phyloP scores from a whole-genome alignment of 1,284 basidiomycete genomes.

The Athelia psychrophila region DNA sequence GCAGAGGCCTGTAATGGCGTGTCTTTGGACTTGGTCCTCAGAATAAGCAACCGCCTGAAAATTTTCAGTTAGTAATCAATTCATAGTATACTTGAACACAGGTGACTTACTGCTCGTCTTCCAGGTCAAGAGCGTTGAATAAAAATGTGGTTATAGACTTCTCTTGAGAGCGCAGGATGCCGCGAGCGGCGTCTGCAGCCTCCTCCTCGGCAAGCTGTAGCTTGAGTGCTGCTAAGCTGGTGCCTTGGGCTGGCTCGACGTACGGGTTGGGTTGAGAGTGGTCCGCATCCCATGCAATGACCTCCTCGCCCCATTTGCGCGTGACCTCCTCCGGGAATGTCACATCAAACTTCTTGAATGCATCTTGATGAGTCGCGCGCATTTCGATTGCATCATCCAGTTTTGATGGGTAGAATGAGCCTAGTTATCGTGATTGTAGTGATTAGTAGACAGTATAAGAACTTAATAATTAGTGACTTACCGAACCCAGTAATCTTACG shows the following conservation, averaged over 20 bases:
- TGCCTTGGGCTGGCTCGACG: background rate
- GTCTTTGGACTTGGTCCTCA: background rate
- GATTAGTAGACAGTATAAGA: background rate
- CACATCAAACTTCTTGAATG: slow-evolving; percentile 3
- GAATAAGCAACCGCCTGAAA: background rate
- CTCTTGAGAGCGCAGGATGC: slow-evolving; percentile 2
- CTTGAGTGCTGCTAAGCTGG: slow-evolving; percentile 5
- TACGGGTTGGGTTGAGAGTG: slow-evolving; percentile 5
- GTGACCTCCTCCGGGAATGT: slow-evolving; percentile 1
- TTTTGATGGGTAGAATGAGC: background rate
- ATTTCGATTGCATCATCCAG: background rate
- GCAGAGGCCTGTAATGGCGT: background rate
- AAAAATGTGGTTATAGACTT: slow-evolving; percentile 7
- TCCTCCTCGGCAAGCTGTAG: slow-evolving; percentile 4
- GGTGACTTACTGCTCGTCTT: slow-evolving; percentile 10
- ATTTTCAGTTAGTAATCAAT: background rate
- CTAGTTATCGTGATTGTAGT: background rate
- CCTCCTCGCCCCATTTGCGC: background rate
- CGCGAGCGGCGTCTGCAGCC: background rate
- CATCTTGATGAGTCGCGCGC: background rate
- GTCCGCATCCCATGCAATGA: slow-evolving; percentile 5
- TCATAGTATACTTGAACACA: background rate
- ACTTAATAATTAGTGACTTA: slow-evolving; percentile 1
- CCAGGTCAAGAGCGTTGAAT: slow-evolving; percentile 1
- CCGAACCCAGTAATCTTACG: slow-evolving; percentile 7